Conservation (phyloP, 306 rosid genomes). For the Dalbergia oliveri region DNA sequence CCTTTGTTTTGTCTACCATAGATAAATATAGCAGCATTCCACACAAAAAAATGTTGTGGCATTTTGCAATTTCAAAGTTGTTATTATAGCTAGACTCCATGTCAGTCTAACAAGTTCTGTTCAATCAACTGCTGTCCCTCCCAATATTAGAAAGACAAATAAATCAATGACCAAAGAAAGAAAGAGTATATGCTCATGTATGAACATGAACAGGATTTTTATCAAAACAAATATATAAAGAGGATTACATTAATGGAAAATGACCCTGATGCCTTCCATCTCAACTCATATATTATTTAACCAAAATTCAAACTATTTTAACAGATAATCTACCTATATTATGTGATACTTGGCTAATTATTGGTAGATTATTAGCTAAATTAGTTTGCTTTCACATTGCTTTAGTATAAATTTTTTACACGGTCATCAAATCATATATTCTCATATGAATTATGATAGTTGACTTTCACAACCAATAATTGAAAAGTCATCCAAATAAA, state of each 20-base stretch:
- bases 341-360: background rate
- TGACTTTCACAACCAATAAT: no score
- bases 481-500: no score
- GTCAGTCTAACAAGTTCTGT: background rate
- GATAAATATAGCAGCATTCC: background rate
- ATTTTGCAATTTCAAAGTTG: constrained; percentile 14
- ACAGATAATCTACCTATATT: background rate
- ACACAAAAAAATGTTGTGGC: background rate
- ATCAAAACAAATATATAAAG: background rate
- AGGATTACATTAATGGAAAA: background rate
- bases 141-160: background rate
- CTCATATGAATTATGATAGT: no score
- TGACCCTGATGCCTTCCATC: background rate
- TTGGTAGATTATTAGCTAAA: background rate
- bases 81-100: background rate
- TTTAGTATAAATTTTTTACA: no score
- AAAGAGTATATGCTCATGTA: no score
- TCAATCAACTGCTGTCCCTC: background rate
- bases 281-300: background rate
- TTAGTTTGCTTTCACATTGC: background rate
- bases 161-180: no score
- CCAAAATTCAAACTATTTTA: background rate
- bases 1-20: background rate
- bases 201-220: background rate
- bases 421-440: no score